phyloP scores from a whole-genome alignment of 164 flowering plant species.

The Vitis rotundifolia region DNA sequence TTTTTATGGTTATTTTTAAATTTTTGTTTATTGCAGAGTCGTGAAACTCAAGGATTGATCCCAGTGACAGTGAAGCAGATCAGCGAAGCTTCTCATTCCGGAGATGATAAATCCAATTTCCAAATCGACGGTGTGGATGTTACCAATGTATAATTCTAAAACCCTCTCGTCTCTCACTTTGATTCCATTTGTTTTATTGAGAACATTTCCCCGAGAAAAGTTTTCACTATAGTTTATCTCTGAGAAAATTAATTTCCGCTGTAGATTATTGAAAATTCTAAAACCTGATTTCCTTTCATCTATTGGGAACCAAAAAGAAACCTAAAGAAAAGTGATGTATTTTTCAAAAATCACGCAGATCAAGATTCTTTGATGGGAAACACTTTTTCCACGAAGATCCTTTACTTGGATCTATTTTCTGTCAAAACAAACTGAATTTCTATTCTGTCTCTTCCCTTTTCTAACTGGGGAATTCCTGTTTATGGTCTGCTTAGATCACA shows the following conservation, averaged over 20 bases:
- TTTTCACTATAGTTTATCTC: too few species aligned
- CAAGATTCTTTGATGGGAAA: too few species aligned
- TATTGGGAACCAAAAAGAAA: too few species aligned
- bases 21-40: constrained; percentile 25
- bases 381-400: too few species aligned
- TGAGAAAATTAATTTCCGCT: too few species aligned
- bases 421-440: too few species aligned
- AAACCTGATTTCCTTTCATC: too few species aligned
- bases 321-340: too few species aligned
- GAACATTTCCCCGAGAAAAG: neutral
- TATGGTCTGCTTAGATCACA: constrained; percentile 42
- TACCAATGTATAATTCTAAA: constrained; percentile 37
- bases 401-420: neutral
- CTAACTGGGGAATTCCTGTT: neutral
- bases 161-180: neutral
- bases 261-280: too few species aligned
- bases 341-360: too few species aligned
- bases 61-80: constrained; percentile 75
- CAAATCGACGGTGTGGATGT: constrained; percentile 53
- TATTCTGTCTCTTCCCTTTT: neutral
- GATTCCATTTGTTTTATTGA: neutral
- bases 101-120: constrained; percentile 55
- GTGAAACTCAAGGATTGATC: constrained; percentile 40
- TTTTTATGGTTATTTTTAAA: neutral
- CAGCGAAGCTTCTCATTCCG: constrained; percentile 57